phyloP scores from a whole-genome alignment of 345 rosid genomes.

The Linum tenue region DNA sequence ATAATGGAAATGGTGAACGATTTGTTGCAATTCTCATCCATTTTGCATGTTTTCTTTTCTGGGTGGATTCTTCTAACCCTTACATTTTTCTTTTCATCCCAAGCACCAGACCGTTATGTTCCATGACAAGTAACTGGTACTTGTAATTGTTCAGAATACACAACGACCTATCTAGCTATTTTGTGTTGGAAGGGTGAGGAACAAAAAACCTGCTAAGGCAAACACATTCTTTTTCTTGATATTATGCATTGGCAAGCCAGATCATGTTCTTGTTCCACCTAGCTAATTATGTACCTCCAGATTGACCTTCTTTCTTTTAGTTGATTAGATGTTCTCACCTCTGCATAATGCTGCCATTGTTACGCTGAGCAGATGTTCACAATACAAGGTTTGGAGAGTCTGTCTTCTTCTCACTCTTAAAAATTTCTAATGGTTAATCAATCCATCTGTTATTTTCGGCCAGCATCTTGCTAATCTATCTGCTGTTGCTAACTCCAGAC shows the following conservation, averaged over 20 bases:
- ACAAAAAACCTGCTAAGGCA: neutral
- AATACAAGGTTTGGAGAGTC: neutral
- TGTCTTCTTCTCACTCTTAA: neutral
- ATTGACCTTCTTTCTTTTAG: slow-evolving; percentile 1
- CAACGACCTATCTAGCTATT: too few relatives aligned
- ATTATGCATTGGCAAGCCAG: too few relatives aligned
- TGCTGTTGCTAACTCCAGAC: slow-evolving; percentile 10
- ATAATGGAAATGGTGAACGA: too few relatives aligned
- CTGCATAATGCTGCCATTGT: neutral
- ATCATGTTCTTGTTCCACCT: neutral
- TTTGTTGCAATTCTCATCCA: too few relatives aligned
- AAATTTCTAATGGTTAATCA: neutral
- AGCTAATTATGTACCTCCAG: neutral
- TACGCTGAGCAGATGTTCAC: neutral
- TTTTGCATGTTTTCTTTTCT: too few relatives aligned
- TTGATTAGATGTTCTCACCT: neutral
- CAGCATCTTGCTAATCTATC: slow-evolving; percentile 3
- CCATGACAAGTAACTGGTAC: too few relatives aligned
- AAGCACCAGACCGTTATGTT: too few relatives aligned
- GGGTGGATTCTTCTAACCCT: too few relatives aligned
- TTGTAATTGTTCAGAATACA: too few relatives aligned
- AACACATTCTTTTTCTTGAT: neutral
- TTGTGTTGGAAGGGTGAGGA: too few relatives aligned
- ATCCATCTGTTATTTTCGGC: neutral
- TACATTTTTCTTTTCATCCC: too few relatives aligned